Conservation (phyloP, 257 asterid species). For the Oldenlandia corymbosa region DNA sequence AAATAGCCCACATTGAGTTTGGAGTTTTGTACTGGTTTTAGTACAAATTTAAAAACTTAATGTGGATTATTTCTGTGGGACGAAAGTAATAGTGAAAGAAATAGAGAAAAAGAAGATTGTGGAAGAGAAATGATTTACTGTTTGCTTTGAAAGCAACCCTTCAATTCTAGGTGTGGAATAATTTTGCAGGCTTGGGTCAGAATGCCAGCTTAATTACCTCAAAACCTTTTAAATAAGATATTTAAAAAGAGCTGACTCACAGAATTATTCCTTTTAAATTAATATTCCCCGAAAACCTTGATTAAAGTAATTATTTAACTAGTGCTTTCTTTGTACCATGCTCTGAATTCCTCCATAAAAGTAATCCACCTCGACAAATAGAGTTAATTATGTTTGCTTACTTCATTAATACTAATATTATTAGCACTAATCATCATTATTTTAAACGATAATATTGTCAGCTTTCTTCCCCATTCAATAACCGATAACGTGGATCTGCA, state of each 20-base stretch:
- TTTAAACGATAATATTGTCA: conserved; percentile 3
- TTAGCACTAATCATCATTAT: not conserved
- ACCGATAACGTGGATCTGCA: conserved; percentile 24
- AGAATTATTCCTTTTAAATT: conserved; percentile 21
- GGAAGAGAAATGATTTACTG: not conserved
- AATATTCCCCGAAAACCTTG: conserved; percentile 18
- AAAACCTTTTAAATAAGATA: too few relatives aligned
- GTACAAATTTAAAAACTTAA: too few relatives aligned
- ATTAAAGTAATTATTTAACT: conserved; percentile 30
- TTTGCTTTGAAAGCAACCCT: conserved; percentile 10
- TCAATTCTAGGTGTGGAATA: conserved; percentile 13
- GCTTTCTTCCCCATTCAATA: conserved; percentile 16
- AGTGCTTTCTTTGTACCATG: conserved; percentile 2
- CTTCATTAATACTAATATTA: not conserved
- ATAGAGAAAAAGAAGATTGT: not conserved
- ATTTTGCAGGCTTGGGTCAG: conserved; percentile 29
- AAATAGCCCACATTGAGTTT: too few relatives aligned
- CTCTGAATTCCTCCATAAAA: not conserved
- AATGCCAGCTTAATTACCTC: conserved; percentile 25
- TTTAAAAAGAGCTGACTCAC: conserved; percentile 26
- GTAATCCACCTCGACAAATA: conserved; percentile 3
- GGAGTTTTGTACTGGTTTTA: too few relatives aligned
- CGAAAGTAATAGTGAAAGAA: not conserved
- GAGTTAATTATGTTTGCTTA: not conserved
- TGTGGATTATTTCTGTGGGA: too few relatives aligned